Evolutionary conservation across 2,329 filamentous ascomycete genomes (phyloP), one percentile per base, ranked within the genome.

Genomic region (Penicillium oxalicum): DNA sequence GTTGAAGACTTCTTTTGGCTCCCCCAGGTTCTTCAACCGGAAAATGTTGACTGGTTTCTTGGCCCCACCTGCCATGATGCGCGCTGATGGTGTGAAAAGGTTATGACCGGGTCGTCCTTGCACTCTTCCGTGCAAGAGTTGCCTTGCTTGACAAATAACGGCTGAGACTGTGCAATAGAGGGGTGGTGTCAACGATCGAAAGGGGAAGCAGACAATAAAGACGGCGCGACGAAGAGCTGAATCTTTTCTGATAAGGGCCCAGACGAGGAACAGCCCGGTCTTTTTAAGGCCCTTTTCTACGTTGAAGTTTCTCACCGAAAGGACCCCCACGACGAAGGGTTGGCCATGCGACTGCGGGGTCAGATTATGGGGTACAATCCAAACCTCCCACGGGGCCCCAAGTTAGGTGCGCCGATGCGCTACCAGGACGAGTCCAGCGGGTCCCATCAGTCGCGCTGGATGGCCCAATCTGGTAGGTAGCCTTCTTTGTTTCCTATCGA

Each of bases 1-100:
- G 71, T 91, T 91, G 66, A 89, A 80, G 53, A 83, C 78, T 61
- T 86, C 80, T 47, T 77, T 77, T 4, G 87, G 87, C 51, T 87
- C 85, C 50, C 79, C 79, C 42, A 82, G 73, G 53, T 85, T 67
- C 60, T 80, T 77, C 52, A 84, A 68, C 59, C 74, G 78, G 71
- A 88, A 89, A 60, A 72, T 68, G 46, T 72, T 72, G 47, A 68
- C 58, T n/a, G 68, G 68, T 51, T 69, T 70, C 58, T 68, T 68
- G 9, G 60, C 57, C 40, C 66, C 88, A 73, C 50, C 70, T 57
- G 65, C 66, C 66, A 69, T 69, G 46, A 25, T 63, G 50, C 44
- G 24, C 25, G 8, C 38, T 32, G 29, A 8, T 32, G 29, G 29
- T 7, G 18, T 36, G n/a, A 47, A 27, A 33, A 27, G 26, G 44